A percentile compares a stretch with the other conserved stretches of the same genome.
These are phyloP conservation scores for Mangifera indica DNA, from an alignment of 345 rosid genomes.

Conservation along the genomic window DNA sequence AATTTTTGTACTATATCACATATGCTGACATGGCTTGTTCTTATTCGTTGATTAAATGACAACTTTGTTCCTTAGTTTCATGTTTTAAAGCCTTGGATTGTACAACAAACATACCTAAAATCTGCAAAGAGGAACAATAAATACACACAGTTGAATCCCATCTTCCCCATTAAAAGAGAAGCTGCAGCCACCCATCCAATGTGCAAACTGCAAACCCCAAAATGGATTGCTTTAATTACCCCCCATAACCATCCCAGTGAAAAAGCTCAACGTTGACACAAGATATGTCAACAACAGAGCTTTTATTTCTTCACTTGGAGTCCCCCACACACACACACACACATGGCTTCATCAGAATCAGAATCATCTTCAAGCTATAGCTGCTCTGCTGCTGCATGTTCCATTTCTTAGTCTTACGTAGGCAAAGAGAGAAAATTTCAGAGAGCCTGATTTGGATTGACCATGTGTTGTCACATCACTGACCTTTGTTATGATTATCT, in stretches of 20 bases:
- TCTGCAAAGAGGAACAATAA: neutral
- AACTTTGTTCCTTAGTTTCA: neutral
- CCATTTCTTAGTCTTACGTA: constrained; percentile 1
- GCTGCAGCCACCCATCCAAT: neutral
- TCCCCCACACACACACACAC: no score
- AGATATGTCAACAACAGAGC: neutral
- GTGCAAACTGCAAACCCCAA: neutral
- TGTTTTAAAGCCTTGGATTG: neutral
- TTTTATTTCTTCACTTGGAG: neutral
- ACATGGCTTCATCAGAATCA: neutral
- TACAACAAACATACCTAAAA: neutral
- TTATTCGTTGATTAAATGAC: no score
- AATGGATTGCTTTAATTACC: neutral
- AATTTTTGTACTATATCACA: no score
- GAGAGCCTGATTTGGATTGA: constrained; percentile 17
- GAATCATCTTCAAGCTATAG: neutral
- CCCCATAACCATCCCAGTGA: neutral
- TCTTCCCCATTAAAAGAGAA: neutral
- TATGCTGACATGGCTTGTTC: no score
- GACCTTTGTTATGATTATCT: constrained; percentile 37
- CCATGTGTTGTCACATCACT: constrained; percentile 54
- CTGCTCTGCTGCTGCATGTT: neutral
- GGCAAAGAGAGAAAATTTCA: constrained; percentile 13
- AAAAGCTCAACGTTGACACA: neutral
- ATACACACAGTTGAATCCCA: neutral